Conservation (phyloP, 2,329 filamentous ascomycete species). For the Aspergillus hortae region DNA sequence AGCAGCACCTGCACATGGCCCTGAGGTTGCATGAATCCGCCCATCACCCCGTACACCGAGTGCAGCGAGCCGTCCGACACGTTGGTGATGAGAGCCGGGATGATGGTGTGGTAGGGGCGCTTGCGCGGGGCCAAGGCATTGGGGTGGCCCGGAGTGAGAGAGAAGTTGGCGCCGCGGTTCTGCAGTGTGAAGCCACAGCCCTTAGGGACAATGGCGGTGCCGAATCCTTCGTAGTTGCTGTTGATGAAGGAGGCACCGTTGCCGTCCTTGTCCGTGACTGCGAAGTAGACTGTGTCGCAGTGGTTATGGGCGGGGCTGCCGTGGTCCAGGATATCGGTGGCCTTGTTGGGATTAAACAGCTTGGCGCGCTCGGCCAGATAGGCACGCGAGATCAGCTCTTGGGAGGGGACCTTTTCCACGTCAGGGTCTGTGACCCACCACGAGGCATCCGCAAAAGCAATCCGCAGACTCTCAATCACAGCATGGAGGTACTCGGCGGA, state of each 20-base stretch:
- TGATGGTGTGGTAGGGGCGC: slow-evolving; percentile 95
- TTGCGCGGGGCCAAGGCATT: slow-evolving; percentile 79
- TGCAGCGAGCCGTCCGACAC: slow-evolving; percentile 69
- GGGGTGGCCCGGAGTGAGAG: slow-evolving; percentile 64
- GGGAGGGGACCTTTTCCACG: slow-evolving; percentile 64
- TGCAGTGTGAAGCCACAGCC: slow-evolving; percentile 92
- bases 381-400: slow-evolving; percentile 64
- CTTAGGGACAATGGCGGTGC: slow-evolving; percentile 77
- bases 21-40: slow-evolving; percentile 97
- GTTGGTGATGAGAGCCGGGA: slow-evolving; percentile 86
- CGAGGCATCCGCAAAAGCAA: slow-evolving; percentile 82
- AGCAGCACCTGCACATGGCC: slow-evolving; percentile 91
- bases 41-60: slow-evolving; percentile 93
- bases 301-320: slow-evolving; percentile 81
- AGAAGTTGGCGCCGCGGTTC: slow-evolving; percentile 88
- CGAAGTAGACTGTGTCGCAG: slow-evolving; percentile 94
- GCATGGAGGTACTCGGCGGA: slow-evolving; percentile 76
- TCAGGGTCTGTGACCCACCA: slow-evolving; percentile 91
- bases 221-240: slow-evolving; percentile 84
- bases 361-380: slow-evolving; percentile 71
- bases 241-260: slow-evolving; percentile 98
- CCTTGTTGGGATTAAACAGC: slow-evolving; percentile 56
- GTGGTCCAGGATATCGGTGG: slow-evolving; percentile 56
- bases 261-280: slow-evolving; percentile 72
- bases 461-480: slow-evolving; percentile 80